Evolutionary conservation across 1,139 yeast genomes (phyloP).

Genomic region (Hemisphaericaspora subhashii): DNA sequence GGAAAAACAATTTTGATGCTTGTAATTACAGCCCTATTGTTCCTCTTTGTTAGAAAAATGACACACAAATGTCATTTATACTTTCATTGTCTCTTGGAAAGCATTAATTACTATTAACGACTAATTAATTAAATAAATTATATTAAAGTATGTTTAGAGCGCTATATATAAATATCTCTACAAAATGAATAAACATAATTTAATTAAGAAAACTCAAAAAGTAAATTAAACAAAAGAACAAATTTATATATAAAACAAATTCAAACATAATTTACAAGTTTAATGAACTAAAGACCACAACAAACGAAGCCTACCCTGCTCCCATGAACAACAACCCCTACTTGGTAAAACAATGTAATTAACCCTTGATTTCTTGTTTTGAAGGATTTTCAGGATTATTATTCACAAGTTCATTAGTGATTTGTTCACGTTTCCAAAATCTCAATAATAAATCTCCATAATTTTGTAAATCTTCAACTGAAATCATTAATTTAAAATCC

Average conservation of each 20-base stretch:
- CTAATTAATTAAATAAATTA: no score
- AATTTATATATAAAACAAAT: not conserved
- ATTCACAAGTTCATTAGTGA: slow-evolving; percentile 37
- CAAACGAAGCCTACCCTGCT: not conserved
- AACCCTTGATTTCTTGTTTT: slow-evolving; percentile 3
- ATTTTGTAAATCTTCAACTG: slow-evolving; percentile 85
- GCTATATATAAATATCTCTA: no score
- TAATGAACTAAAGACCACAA: not conserved
- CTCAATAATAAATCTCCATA: slow-evolving; percentile 84
- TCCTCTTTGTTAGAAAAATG: no score
- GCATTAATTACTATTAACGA: no score
- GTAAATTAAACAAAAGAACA: not conserved
- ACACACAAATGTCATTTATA: no score
- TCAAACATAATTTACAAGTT: slow-evolving; percentile 2
- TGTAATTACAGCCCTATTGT: no score
- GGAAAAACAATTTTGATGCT: no score
- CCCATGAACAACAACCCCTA: no score
- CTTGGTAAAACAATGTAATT: not conserved
- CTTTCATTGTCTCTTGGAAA: no score
- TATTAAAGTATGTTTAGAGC: no score
- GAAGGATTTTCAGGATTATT: slow-evolving; percentile 11
- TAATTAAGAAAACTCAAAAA: not conserved
- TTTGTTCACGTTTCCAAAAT: slow-evolving; percentile 76
- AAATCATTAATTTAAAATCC: slow-evolving; percentile 84
- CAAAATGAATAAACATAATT: no score